Percentiles rank a stretch among this genome's conserved stretches.
Conservation (phyloP, 169 alveolate species). For the Plasmodium reichenowi region DNA sequence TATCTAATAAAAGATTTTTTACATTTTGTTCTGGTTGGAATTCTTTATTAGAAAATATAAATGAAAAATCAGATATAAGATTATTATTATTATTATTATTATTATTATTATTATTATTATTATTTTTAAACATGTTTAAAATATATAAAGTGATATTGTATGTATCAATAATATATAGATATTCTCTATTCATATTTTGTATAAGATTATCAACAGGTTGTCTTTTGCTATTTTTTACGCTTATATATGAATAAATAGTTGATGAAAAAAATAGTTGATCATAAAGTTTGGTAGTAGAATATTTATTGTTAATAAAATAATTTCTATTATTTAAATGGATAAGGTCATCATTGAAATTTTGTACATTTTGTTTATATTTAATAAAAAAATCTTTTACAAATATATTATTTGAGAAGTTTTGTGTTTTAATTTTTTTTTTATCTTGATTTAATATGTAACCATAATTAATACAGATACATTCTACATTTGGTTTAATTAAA, state of each 20-base stretch:
- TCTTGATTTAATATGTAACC: conserved; percentile 62
- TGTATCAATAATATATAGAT: conserved; percentile 23
- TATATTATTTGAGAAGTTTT: conserved; percentile 32
- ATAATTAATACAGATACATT: conserved; percentile 58
- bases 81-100: no score
- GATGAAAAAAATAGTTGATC: conserved; percentile 33
- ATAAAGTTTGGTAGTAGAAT: neutral
- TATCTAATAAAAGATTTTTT: conserved; percentile 37
- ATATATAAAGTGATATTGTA: conserved; percentile 14
- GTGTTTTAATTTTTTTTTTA: conserved; percentile 62
- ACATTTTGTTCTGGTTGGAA: conserved; percentile 17
- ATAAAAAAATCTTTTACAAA: conserved; percentile 35
- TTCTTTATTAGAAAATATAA: neutral
- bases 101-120: no score
- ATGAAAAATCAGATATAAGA: conserved; percentile 18
- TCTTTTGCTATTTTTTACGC: conserved; percentile 57
- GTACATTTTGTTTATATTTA: neutral
- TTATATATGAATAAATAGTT: conserved; percentile 47
- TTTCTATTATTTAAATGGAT: neutral
- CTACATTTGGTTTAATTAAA: neutral
- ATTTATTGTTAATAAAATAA: neutral
- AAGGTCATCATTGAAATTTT: neutral
- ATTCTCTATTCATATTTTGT: conserved; percentile 13
- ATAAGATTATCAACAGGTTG: conserved; percentile 22
- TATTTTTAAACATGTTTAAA: conserved; percentile 1